A percentile compares a stretch with the other conserved stretches of the same genome.
Conservation (phyloP, 176 grass and related monocot genomes). For the Aegilops sharonensis region DNA sequence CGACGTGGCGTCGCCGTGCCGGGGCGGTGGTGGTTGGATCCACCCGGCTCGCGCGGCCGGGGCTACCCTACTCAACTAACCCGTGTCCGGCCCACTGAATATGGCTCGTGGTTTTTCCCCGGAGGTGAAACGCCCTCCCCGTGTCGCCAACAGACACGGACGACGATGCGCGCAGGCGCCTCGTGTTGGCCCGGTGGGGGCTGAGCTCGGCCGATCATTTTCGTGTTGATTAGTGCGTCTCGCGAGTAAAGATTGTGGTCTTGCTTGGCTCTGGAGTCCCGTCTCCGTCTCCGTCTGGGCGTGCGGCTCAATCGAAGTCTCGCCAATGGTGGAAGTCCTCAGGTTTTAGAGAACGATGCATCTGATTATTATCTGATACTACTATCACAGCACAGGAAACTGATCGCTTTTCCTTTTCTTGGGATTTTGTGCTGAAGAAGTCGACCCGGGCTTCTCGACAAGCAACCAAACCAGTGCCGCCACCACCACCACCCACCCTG, state of each 20-base stretch:
- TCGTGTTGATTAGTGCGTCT: too few relatives aligned
- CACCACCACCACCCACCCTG: too few relatives aligned
- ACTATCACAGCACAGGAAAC: neutral
- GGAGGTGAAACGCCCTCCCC: constrained; percentile 3
- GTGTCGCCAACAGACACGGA: neutral
- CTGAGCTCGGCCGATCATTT: neutral
- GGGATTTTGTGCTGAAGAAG: neutral
- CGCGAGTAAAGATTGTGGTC: too few relatives aligned
- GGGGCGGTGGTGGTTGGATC: constrained; percentile 36
- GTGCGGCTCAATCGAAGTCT: neutral
- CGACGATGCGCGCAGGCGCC: neutral
- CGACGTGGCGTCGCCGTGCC: constrained; percentile 34
- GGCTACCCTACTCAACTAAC: neutral
- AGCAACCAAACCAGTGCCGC: too few relatives aligned
- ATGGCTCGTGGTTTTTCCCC: neutral
- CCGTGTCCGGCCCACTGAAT: neutral
- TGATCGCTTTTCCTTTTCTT: neutral
- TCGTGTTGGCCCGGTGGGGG: too few relatives aligned
- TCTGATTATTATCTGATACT: too few relatives aligned
- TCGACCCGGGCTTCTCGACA: neutral
- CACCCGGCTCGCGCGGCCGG: neutral
- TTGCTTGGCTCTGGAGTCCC: neutral
- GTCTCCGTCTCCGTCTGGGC: neutral
- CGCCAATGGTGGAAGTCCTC: neutral
- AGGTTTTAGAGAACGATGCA: neutral